Conservation (phyloP, 2,329 filamentous ascomycete genomes). For the Leptographium galeiforme region DNA sequence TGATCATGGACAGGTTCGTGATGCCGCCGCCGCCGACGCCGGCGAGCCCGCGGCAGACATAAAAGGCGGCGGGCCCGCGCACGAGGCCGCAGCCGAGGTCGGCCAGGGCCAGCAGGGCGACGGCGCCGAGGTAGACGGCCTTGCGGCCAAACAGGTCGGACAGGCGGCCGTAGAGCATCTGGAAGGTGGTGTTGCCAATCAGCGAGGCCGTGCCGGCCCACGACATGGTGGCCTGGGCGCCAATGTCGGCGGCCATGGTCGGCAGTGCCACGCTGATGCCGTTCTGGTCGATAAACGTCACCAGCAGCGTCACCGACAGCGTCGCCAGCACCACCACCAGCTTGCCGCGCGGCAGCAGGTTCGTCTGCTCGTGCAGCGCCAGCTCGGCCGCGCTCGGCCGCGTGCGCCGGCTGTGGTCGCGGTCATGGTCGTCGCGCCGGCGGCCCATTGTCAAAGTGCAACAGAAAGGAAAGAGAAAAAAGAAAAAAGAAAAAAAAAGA, state of each 20-base stretch:
- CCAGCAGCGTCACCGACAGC: slow-evolving; percentile 37
- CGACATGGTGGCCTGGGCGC: slow-evolving; percentile 33
- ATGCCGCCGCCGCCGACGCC: slow-evolving; percentile 51
- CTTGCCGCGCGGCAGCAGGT: slow-evolving; percentile 37
- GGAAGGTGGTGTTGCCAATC: slow-evolving; percentile 52
- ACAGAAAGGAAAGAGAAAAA: no score
- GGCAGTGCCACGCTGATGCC: slow-evolving; percentile 38
- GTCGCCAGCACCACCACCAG: slow-evolving; percentile 36
- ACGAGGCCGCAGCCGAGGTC: slow-evolving; percentile 17
- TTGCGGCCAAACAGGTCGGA: slow-evolving; percentile 52
- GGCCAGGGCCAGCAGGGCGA: slow-evolving; percentile 14
- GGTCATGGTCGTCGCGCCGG: background rate
- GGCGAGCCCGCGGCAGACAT: slow-evolving; percentile 44
- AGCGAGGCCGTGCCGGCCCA: slow-evolving; percentile 40
- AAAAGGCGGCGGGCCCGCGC: slow-evolving; percentile 19
- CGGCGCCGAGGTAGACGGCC: slow-evolving; percentile 46
- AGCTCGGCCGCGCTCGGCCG: slow-evolving; percentile 7
- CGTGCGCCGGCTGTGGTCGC: background rate
- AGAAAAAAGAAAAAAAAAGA: background rate
- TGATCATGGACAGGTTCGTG: slow-evolving; percentile 44
- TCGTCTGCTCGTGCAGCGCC: slow-evolving; percentile 27
- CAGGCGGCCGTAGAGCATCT: slow-evolving; percentile 45
- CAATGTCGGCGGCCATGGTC: slow-evolving; percentile 32
- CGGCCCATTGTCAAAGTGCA: no score
- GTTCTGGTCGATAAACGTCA: slow-evolving; percentile 45